Evolutionary conservation across 108 stramenopile species (phyloP).

Genomic region (Thalassiosira profunda): DNA sequence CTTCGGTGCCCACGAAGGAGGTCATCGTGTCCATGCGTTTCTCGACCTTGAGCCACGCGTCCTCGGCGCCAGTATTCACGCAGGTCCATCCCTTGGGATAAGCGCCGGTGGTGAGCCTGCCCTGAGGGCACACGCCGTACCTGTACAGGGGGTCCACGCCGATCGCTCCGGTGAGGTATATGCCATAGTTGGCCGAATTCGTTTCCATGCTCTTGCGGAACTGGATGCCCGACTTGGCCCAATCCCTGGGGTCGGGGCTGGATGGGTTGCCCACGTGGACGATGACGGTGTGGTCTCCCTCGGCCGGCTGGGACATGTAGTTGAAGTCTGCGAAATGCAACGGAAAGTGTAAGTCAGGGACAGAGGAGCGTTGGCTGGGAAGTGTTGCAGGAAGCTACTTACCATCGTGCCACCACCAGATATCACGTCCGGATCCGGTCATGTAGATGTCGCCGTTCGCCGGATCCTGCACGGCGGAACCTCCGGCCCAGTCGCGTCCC

Average conservation of each 20-base stretch:
- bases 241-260: background rate
- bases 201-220: conserved; percentile 13
- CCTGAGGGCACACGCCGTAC: too few species aligned
- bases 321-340: too few species aligned
- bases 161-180: conserved; percentile 2
- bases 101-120: too few species aligned
- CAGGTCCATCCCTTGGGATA: too few species aligned
- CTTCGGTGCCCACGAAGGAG: conserved; percentile 8
- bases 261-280: conserved; percentile 12
- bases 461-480: background rate
- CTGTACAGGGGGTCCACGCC: too few species aligned
- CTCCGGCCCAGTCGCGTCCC: conserved; percentile 2
- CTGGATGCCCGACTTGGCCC: conserved; percentile 39
- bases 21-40: conserved; percentile 20
- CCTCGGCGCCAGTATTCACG: background rate
- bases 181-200: conserved; percentile 8
- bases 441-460: conserved; percentile 22
- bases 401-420: conserved; percentile 21
- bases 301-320: conserved; percentile 8
- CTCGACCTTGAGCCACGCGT: conserved; percentile 30
- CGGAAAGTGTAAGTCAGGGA: too few species aligned
- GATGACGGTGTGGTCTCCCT: conserved; percentile 14
- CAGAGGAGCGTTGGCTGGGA: too few species aligned
- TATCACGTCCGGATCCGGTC: conserved; percentile 32
- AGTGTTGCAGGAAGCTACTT: too few species aligned